Base-by-base conservation (phyloP, 2,329 filamentous ascomycete genomes). In the Apiospora marii region DNA sequence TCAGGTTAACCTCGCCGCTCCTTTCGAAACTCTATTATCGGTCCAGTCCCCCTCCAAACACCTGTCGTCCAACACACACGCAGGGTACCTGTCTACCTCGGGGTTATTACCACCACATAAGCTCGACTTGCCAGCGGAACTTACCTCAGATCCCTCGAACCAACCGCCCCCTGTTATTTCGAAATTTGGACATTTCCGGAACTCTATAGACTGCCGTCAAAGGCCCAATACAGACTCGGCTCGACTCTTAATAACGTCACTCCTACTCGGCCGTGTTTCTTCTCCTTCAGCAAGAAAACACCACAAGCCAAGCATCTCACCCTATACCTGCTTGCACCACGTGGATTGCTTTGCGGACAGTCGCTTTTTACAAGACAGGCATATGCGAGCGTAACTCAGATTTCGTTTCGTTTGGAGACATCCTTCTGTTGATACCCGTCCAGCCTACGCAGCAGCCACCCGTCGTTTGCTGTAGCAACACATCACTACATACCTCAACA, bases 21-120 rank as follows among this genome's bases (percentile, higher is more conserved):
- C 37, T 58, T 70, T 70, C 46, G 48, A 70, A 70, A 70, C 68
- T 51, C 68, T 70, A 58, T 58, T 69, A 49, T 49, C 67, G 67
- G 67, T 10, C 67, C 67, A 69, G 27, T 70, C 68, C 34, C 37
- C 37, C 30, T 30, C 67, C 67, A 37, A 68, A 44, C 43, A 46
- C 41, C 67, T 68, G 44, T 34, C 44, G 67, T 48, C 27, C 41
- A 68, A 48, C 67, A 46, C 43, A 48, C 24, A 27, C 37, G 41
- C 67, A 68, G 41, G 27, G 67, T 30, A 46, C 41, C 64, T 27
- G 64, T 46, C 37, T 46, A 68, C 64, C 64, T 68, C 24, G 37
- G 64, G 64, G n/a, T 27, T 44, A 27, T 43, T 43, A 46, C 43
- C 41, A 68, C 43, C 41, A 46, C 37, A 68, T 68, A 68, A 68